Base-by-base conservation (phyloP, 106 monocot genomes). In the Allium sativum region DNA sequence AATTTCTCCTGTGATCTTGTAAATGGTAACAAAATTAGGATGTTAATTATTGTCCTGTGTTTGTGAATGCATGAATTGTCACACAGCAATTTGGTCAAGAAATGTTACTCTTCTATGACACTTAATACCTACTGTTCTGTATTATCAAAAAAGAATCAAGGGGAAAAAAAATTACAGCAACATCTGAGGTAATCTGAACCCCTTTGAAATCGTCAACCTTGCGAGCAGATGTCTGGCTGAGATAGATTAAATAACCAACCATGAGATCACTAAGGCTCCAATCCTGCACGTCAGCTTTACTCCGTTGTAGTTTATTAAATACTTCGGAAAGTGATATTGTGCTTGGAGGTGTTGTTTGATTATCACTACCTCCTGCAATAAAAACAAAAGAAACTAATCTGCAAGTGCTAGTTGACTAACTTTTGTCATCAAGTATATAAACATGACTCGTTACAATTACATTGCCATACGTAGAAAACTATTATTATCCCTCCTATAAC, bases 251-350 rank as follows among this genome's bases (percentile, higher is more conserved):
- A 65, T 96, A 96, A 52, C 87, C 96, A 65, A 96, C 63, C 11
- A 90, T 96, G 43, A 96, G 71, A 64, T 96, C 90, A 75, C 87
- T 78, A 40, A 96, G 66, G 73, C 91, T 96, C 96, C 96, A 96
- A 22, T 96, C 96, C 64, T 82, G 90, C 55, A 96, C 77, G 41
- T 82, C 79, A 58, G 57, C 53, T 70, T 80, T 96, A 61, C 76
- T 91, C 47, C 66, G 68, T 65, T 96, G 96, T 64, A 96, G 81
- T 56, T 80, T 62, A 9, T 67, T 52, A 74, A 91, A 74, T 22
- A 96, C 82, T 72, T 96, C 82, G 13, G 67, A 62, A 55, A 96
- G 69, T 43, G 96, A 87, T 62, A 69, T 67, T 60, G 65, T 78
- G 43, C 68, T 75, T 8, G 87, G 70, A 40, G 87, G 75, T 65